Conservation (phyloP, 495 filamentous ascomycete genomes). For the Tuber microsphaerosporum region DNA sequence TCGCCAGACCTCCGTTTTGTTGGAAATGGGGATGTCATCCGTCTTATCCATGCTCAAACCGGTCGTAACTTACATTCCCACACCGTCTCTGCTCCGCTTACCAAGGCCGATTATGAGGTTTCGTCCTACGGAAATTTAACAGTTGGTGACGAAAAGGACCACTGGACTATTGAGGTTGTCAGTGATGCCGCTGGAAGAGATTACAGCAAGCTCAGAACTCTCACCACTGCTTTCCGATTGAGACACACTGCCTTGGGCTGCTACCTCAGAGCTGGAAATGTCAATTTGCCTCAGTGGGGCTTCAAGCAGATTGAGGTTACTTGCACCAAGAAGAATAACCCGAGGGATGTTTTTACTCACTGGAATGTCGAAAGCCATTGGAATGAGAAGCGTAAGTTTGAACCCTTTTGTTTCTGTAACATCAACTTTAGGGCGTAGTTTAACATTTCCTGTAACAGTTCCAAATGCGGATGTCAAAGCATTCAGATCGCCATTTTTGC, state of each 20-base stretch:
- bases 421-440: constrained; percentile 33
- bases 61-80: constrained; percentile 96
- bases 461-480: constrained; percentile 83
- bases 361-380: constrained; percentile 96
- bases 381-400: constrained; percentile 70
- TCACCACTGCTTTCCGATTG: constrained; percentile 88
- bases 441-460: constrained; percentile 50
- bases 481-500: constrained; percentile 92
- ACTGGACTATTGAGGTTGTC: constrained; percentile 91
- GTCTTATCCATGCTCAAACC: constrained; percentile 89
- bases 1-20: constrained; percentile 61
- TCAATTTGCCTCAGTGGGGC: constrained; percentile 96
- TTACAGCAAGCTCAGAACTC: constrained; percentile 74
- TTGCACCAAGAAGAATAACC: constrained; percentile 88
- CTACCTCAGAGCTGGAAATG: constrained; percentile 90
- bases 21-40: constrained; percentile 69
- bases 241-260: constrained; percentile 78
- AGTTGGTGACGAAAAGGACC: constrained; percentile 96
- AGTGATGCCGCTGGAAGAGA: constrained; percentile 81
- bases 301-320: constrained; percentile 99
- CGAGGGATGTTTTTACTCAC: constrained; percentile 87
- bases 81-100: constrained; percentile 74
- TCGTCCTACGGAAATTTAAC: constrained; percentile 94
- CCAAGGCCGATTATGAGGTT: constrained; percentile 84
- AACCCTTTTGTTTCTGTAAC: neutral